Base-by-base conservation (phyloP, 208 protist genomes). In the Crithidia brevicula region DNA sequence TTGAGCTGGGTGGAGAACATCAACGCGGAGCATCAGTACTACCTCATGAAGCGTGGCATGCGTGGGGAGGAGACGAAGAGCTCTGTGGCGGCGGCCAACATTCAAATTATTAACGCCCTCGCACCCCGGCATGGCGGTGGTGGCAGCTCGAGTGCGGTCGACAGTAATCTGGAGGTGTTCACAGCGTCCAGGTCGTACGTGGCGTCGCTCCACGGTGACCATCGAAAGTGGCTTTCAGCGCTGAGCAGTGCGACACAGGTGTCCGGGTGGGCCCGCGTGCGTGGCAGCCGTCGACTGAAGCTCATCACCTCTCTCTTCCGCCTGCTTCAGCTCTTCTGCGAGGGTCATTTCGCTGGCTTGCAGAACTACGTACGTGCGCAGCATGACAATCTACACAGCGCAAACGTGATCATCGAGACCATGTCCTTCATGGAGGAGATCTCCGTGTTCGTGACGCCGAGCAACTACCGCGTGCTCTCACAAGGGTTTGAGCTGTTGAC, bases 241-340 rank as follows among this genome's bases (percentile, higher is more conserved):
- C 65, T 42, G 20, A 51, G 68, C 42, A 58, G 36, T 2, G 51
- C 53, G 10, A 31, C 59, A 38, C 60, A 65, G 38, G 60, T 83
- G 25, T 67, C 56, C 8, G 88, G 83, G n/a, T 93, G 88, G 88
- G 79, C 73, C 15, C 67, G 82, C 27, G 80, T 83, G 59, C 52
- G 66, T 2, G 84, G 80, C 31, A 69, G 68, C 27, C 72, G 83
- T 25, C 84, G 82, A 0, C 49, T 88, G 31, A 71, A 74, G 46
- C 57, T 89, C 30, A 72, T 94, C 36, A 59, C 57, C n/a, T 67
- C 52, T 22, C 67, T 96, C 36, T 86, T 98, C 46, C 86, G 93
- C 11, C 86, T 97, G 6, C 70, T 98, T 28, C 95, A 98, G 82
- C 82, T 98, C 33, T 89, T 97, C 63, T 97, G 92, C 74, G 95